phyloP scores from a whole-genome alignment of 805 yeast genomes.

The Schwanniomyces vanrijiae region DNA sequence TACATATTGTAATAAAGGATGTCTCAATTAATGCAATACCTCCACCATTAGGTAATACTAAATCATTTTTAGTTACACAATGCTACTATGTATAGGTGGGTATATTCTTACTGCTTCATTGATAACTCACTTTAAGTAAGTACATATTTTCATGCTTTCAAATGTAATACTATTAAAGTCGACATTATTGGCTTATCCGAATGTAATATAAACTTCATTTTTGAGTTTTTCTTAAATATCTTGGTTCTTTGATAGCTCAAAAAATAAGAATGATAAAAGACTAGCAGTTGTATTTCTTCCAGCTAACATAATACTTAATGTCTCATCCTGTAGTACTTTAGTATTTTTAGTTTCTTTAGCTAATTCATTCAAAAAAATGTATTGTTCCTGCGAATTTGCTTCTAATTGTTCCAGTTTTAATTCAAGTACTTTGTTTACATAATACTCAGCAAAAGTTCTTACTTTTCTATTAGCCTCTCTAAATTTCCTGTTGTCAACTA shows the following conservation, averaged over 20 bases:
- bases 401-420: conserved; percentile 30
- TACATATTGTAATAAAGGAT: too few relatives aligned
- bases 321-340: conserved; percentile 47
- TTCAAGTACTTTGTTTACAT: conserved; percentile 38
- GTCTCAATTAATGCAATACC: too few relatives aligned
- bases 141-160: conserved; percentile 50
- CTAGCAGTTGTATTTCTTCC: conserved; percentile 60
- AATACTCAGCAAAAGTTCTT: conserved; percentile 34
- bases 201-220: conserved; percentile 28
- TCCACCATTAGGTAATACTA: too few relatives aligned
- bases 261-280: conserved; percentile 45
- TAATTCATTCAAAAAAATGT: conserved; percentile 48
- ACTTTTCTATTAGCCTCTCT: conserved; percentile 23
- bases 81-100: too few relatives aligned
- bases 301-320: conserved; percentile 50
- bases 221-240: conserved; percentile 37
- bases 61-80: too few relatives aligned
- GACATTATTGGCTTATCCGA: conserved; percentile 33
- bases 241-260: conserved; percentile 46
- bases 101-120: conserved; percentile 51
- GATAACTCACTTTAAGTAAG: conserved; percentile 46
- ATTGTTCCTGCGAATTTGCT: conserved; percentile 33
- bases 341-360: conserved; percentile 50
- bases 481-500: conserved; percentile 26
- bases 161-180: conserved; percentile 41